These are phyloP conservation scores for Collybia sordida DNA, from an alignment of 768 basidiomycete genomes.

Conservation along the genomic window DNA sequence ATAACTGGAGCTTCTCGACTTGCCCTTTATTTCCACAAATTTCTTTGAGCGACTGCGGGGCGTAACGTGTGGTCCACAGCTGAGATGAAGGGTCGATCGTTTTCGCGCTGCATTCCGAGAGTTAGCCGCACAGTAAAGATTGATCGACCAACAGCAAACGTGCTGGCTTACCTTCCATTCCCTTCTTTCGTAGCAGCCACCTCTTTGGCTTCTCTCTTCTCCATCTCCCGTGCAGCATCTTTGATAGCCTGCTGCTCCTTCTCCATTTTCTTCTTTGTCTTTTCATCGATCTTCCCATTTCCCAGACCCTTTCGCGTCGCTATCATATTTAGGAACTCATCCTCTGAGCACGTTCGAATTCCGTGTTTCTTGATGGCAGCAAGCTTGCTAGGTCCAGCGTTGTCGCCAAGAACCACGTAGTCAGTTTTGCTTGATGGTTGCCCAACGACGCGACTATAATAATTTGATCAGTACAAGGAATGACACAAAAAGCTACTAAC, in stretches of 20 bases:
- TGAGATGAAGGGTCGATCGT: conserved; percentile 53
- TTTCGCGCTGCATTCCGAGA: conserved; percentile 24
- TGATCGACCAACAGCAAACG: not conserved
- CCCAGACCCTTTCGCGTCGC: conserved; percentile 61
- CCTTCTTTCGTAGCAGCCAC: conserved; percentile 24
- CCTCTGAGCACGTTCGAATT: conserved; percentile 78
- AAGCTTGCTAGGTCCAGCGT: conserved; percentile 90
- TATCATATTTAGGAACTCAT: conserved; percentile 84
- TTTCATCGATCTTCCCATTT: conserved; percentile 63
- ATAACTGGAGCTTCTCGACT: conserved; percentile 84
- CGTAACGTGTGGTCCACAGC: conserved; percentile 95
- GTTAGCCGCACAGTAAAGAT: not conserved
- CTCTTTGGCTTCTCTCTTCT: conserved; percentile 63
- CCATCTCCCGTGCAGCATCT: conserved; percentile 75
- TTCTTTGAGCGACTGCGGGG: conserved; percentile 83
- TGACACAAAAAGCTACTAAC: conserved; percentile 44
- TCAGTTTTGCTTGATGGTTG: conserved; percentile 90
- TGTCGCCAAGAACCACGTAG: conserved; percentile 84
- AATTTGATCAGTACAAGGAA: not conserved
- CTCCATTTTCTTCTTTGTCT: conserved; percentile 76
- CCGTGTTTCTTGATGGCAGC: conserved; percentile 80
- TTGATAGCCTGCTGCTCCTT: conserved; percentile 79
- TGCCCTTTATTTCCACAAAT: conserved; percentile 94
- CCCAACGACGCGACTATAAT: conserved; percentile 72
- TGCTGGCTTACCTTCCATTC: conserved; percentile 12